Percentiles rank a stretch among this genome's conserved stretches.
Conservation (phyloP, 2,329 filamentous ascomycete genomes). For the Bipolaris gigantea region DNA sequence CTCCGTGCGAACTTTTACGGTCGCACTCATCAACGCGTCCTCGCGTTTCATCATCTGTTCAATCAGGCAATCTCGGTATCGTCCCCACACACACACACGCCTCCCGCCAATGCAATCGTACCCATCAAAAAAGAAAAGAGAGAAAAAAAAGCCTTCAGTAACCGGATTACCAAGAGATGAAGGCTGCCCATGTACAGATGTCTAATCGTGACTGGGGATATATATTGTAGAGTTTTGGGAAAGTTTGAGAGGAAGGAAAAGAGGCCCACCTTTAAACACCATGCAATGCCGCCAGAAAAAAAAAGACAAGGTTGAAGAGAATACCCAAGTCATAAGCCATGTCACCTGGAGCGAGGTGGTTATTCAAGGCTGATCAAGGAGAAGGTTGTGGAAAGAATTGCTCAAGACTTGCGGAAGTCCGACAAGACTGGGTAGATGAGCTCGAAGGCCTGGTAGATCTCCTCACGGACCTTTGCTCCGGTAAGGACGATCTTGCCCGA, state of each 20-base stretch:
- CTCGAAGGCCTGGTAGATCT: conserved; percentile 64
- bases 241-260: conserved; percentile 20
- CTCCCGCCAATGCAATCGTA: conserved; percentile 31
- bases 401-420: conserved; percentile 65
- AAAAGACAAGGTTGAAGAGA: conserved; percentile 24
- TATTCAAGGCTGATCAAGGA: conserved; percentile 8
- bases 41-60: conserved; percentile 13
- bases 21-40: conserved; percentile 21
- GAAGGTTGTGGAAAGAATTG: conserved; percentile 3
- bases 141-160: conserved; percentile 27
- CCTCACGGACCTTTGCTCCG: conserved; percentile 95
- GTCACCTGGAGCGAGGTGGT: conserved; percentile 5
- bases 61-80: conserved; percentile 30
- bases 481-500: conserved; percentile 98
- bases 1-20: conserved; percentile 35
- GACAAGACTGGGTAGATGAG: conserved; percentile 41
- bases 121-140: conserved; percentile 21
- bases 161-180: conserved; percentile 34
- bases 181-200: conserved; percentile 34
- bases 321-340: conserved; percentile 16
- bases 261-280: conserved; percentile 37
- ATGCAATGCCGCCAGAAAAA: conserved; percentile 47
- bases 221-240: conserved; percentile 34
- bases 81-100: conserved; percentile 12
- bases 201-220: conserved; percentile 33